Base-by-base conservation (phyloP, 306 rosid genomes). In the Casuarina equisetifolia region DNA sequence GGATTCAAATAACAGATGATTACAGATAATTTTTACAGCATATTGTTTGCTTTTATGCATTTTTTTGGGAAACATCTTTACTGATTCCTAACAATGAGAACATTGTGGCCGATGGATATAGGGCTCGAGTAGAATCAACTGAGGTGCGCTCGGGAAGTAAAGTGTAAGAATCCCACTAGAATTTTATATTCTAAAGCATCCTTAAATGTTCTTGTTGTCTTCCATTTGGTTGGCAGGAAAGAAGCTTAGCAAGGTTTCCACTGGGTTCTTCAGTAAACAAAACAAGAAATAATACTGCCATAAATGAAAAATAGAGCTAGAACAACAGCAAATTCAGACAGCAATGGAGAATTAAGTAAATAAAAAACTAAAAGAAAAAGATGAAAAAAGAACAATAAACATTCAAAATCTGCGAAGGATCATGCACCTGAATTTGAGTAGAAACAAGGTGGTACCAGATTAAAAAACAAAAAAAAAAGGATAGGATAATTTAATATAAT, bases 71-170 rank as follows among this genome's bases (percentile, higher is more conserved):
- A 62, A 62, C 16, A 35, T 62, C 58, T 62, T 62, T 38, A 62
- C 1, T 62, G 45, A 62, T 36, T n/a, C 42, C 36, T 62, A 15
- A 62, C 12, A 35, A 62, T 15, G 36, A 49, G 38, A 64, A 44
- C 39, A 53, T 9, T 45, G 45, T 51, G 48, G 1, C 73, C 48
- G 10, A 46, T 53, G 36, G 46, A 70, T 74, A 35, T 43, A 64
- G 68, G 67, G 73, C 73, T 78, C 50, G 69, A 32, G 3, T 58
- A 59, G 76, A 51, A 58, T 46, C 76, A n/a, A 69, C 49, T 57
- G 25, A 78, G 70, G 71, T 57, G 82, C 74, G 59, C 54, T 58
- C 45, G 13, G 62, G 73, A 75, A 83, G 77, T 45, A 75, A 83
- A 81, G 87, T 39, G 63, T 46, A 77, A 49, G 70, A 81, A n/a